Percentiles rank a stretch among this genome's conserved stretches.
phyloP scores from a whole-genome alignment of 2,329 filamentous ascomycete species.

The Pseudocercospora crystallina region DNA sequence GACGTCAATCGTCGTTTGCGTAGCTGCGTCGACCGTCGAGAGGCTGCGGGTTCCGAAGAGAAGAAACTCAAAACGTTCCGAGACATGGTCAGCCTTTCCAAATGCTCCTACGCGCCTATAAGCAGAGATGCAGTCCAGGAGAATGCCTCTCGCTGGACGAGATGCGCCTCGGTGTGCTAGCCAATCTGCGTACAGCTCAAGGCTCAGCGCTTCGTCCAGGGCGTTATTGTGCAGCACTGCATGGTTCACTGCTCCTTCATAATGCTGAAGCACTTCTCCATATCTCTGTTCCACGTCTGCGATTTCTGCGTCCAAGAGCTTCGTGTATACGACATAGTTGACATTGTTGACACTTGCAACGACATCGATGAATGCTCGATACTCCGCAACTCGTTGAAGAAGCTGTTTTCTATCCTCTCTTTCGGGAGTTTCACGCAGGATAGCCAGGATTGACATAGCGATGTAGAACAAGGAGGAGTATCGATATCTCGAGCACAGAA shows the following conservation, averaged over 20 bases:
- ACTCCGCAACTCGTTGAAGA: constrained; percentile 54
- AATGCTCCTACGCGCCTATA: constrained; percentile 69
- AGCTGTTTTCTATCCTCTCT: constrained; percentile 40
- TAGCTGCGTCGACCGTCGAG: constrained; percentile 61
- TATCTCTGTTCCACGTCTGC: constrained; percentile 51
- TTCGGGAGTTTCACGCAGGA: constrained; percentile 37
- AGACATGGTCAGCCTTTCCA: constrained; percentile 67
- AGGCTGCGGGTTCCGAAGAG: constrained; percentile 63
- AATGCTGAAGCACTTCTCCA: constrained; percentile 60
- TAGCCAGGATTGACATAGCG: constrained; percentile 42
- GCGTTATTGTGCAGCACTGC: constrained; percentile 65
- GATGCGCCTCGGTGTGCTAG: constrained; percentile 65
- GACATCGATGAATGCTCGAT: constrained; percentile 62
- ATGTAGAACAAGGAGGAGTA: constrained; percentile 47
- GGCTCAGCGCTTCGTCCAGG: constrained; percentile 71
- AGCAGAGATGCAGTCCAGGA: constrained; percentile 66
- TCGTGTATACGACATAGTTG: constrained; percentile 71
- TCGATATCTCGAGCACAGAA: constrained; percentile 45
- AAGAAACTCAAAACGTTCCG: constrained; percentile 66
- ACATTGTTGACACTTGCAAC: constrained; percentile 65
- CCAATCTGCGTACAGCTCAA: constrained; percentile 72
- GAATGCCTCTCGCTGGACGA: constrained; percentile 66
- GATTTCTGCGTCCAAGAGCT: constrained; percentile 66
- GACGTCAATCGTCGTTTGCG: constrained; percentile 67
- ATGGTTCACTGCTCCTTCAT: constrained; percentile 72